A percentile compares a stretch with the other conserved stretches of the same genome.
Evolutionary conservation across 352 stramenopile genomes (phyloP).

Genomic region (Pythium oligandrum): DNA sequence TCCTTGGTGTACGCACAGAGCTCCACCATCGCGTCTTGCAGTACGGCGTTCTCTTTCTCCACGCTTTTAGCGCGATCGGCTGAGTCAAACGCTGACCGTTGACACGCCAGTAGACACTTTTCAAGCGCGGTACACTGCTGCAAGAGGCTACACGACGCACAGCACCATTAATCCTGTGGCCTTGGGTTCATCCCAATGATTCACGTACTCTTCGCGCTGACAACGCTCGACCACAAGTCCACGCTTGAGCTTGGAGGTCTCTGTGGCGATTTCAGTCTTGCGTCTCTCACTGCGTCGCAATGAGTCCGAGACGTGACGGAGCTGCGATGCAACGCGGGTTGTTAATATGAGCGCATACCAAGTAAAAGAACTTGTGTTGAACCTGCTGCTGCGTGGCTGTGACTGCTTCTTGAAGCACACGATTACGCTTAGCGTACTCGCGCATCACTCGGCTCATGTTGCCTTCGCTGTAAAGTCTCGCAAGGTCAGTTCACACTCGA

Average conservation of each 20-base stretch:
- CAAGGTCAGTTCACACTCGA: too few species aligned
- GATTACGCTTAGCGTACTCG: conserved; percentile 54
- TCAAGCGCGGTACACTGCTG: conserved; percentile 46
- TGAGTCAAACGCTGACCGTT: conserved; percentile 26
- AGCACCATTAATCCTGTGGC: not conserved
- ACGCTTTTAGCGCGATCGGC: conserved; percentile 29
- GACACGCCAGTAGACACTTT: conserved; percentile 39
- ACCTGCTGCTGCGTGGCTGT: conserved; percentile 36
- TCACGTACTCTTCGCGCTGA: conserved; percentile 48
- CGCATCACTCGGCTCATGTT: conserved; percentile 35
- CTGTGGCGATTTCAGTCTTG: conserved; percentile 15
- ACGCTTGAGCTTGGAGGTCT: conserved; percentile 38
- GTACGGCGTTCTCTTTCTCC: conserved; percentile 42
- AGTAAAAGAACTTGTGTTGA: not conserved
- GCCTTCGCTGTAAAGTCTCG: conserved; percentile 24
- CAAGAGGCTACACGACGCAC: conserved; percentile 27
- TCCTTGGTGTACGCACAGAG: conserved; percentile 49
- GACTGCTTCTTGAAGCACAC: conserved; percentile 35
- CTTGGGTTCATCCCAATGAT: not conserved
- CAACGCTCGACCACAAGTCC: conserved; percentile 49
- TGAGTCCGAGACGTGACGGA: conserved; percentile 24
- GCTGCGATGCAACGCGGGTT: conserved; percentile 9
- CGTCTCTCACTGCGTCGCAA: conserved; percentile 21
- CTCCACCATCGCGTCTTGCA: conserved; percentile 43
- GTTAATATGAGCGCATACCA: too few species aligned